phyloP scores from a whole-genome alignment of 768 basidiomycete species.

The Cyclocybe cylindracea region DNA sequence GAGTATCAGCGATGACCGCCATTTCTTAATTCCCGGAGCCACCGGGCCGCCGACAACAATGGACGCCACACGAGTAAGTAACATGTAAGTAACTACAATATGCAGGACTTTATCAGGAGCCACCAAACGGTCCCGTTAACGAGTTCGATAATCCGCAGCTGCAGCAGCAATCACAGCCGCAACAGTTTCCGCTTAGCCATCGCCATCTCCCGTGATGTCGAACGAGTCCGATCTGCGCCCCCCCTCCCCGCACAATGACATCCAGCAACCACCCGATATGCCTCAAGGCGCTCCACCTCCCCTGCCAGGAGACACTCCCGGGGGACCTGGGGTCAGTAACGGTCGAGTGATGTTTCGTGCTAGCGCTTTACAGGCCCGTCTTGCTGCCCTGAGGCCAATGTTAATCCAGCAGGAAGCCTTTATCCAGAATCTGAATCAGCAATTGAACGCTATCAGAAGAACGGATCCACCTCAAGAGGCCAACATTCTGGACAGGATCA shows the following conservation, averaged over 20 bases:
- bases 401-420: conserved; percentile 11
- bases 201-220: conserved; percentile 41
- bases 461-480: conserved; percentile 8
- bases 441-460: conserved; percentile 4
- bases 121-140: conserved; percentile 39
- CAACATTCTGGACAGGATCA: conserved; percentile 10
- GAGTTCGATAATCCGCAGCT: conserved; percentile 34
- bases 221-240: conserved; percentile 46
- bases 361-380: conserved; percentile 4
- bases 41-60: too few relatives aligned
- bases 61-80: too few relatives aligned
- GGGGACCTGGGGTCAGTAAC: background rate
- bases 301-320: background rate
- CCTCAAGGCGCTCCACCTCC: background rate
- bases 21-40: too few relatives aligned
- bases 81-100: too few relatives aligned
- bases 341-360: background rate
- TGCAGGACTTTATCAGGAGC: conserved; percentile 32
- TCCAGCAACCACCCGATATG: conserved; percentile 15
- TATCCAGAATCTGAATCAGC: background rate
- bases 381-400: conserved; percentile 3
- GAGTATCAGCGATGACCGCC: too few relatives aligned
- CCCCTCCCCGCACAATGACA: conserved; percentile 46
- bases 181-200: conserved; percentile 28
- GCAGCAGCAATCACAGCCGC: conserved; percentile 31